Evolutionary conservation across 1,139 yeast species (phyloP).

Genomic region (Pichia cactophila): DNA sequence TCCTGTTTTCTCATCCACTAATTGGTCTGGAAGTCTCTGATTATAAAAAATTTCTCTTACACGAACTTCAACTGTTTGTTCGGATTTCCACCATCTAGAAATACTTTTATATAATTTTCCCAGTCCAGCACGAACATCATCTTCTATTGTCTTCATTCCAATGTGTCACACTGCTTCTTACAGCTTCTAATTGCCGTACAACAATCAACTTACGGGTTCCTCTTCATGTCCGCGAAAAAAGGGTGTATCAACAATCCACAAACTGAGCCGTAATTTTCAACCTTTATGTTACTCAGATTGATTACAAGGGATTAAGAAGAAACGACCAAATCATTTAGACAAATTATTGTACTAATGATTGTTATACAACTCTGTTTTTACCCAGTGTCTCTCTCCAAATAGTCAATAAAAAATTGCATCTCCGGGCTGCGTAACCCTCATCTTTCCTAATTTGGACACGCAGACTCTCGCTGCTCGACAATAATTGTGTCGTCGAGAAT

Average conservation of each 20-base stretch:
- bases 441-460: background rate
- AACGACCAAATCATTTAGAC: no score
- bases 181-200: background rate
- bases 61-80: slow-evolving; percentile 5
- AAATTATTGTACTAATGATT: no score
- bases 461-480: background rate
- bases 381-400: no score
- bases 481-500: background rate
- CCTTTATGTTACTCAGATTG: no score
- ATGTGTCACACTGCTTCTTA: background rate
- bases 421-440: background rate
- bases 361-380: no score
- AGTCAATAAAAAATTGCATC: no score
- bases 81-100: slow-evolving; percentile 5
- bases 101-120: background rate
- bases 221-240: background rate
- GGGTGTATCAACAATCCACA: background rate
- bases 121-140: slow-evolving; percentile 8
- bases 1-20: slow-evolving; percentile 23
- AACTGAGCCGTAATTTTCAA: background rate
- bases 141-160: slow-evolving; percentile 12
- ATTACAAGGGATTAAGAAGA: no score
- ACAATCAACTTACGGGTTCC: background rate
- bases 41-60: slow-evolving; percentile 24
- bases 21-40: slow-evolving; percentile 23